phyloP scores from a whole-genome alignment of 1,284 basidiomycete genomes.

The Bondarzewia mesenterica region DNA sequence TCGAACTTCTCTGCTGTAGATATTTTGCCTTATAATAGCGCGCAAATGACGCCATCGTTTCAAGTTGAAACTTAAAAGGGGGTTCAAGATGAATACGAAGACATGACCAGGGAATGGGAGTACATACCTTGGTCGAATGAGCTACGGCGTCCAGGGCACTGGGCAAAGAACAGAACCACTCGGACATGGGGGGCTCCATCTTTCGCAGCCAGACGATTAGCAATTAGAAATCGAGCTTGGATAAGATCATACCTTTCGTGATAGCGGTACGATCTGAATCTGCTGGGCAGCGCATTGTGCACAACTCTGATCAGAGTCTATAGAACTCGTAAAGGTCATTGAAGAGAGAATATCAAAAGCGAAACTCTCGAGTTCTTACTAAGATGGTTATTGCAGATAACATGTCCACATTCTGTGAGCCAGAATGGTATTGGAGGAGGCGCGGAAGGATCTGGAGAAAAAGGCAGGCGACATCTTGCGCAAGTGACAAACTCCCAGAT shows the following conservation, averaged over 20 bases:
- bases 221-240: too few species aligned
- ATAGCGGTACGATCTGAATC: slow-evolving; percentile 65
- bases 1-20: slow-evolving; percentile 40
- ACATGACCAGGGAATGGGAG: slow-evolving; percentile 1
- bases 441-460: slow-evolving; percentile 36
- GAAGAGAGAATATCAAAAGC: slow-evolving; percentile 5
- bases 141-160: slow-evolving; percentile 53
- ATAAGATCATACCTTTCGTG: slow-evolving; percentile 64
- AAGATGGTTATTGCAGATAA: slow-evolving; percentile 74
- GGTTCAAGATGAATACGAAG: slow-evolving; percentile 1
- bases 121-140: slow-evolving; percentile 52
- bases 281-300: slow-evolving; percentile 49
- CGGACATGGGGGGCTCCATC: slow-evolving; percentile 71
- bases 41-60: slow-evolving; percentile 60
- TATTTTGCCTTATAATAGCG: slow-evolving; percentile 49
- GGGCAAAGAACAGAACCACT: slow-evolving; percentile 67
- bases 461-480: slow-evolving; percentile 57
- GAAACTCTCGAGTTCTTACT: slow-evolving; percentile 37
- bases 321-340: background rate
- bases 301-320: slow-evolving; percentile 68
- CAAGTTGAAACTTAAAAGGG: slow-evolving; percentile 59
- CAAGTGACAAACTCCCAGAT: slow-evolving; percentile 78
- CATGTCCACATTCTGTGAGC: slow-evolving; percentile 78
- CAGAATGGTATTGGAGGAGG: slow-evolving; percentile 64
- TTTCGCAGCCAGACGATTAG: too few species aligned